A percentile compares a stretch with the other conserved stretches of the same genome.
These are phyloP conservation scores for Drechmeria coniospora DNA, from an alignment of 2,329 filamentous ascomycete species.

Conservation along the genomic window DNA sequence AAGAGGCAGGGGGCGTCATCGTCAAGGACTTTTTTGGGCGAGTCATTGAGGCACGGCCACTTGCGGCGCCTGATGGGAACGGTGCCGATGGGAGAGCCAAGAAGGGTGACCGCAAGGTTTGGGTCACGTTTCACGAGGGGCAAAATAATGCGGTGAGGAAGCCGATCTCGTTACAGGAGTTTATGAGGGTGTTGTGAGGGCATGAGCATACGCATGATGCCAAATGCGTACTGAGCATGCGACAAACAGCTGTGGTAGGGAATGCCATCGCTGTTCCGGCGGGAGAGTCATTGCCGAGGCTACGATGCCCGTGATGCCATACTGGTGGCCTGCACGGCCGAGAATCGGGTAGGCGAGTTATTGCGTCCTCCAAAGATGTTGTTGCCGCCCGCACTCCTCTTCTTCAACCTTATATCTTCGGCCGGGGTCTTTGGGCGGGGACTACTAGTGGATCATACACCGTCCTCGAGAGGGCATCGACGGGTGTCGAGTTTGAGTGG, in stretches of 20 bases:
- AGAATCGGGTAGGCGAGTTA: too few relatives aligned
- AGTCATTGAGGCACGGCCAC: conserved; percentile 33
- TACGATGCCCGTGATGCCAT: too few relatives aligned
- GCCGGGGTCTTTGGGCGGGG: conserved; percentile 34
- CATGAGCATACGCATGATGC: too few relatives aligned
- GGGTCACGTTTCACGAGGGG: conserved; percentile 83
- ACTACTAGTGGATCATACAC: conserved; percentile 39
- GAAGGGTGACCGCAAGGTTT: conserved; percentile 46
- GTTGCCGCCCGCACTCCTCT: too few relatives aligned
- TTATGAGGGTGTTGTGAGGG: conserved; percentile 48
- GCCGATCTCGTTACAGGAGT: conserved; percentile 65
- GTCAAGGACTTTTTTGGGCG: conserved; percentile 82
- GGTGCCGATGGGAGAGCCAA: conserved; percentile 15
- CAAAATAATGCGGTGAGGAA: conserved; percentile 87
- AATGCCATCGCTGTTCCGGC: too few relatives aligned
- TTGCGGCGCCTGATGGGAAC: conserved; percentile 26
- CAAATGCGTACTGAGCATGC: too few relatives aligned
- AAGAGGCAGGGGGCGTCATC: conserved; percentile 18
- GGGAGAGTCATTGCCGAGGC: too few relatives aligned
- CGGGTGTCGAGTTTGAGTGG: conserved; percentile 33
- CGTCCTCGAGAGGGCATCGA: conserved; percentile 29
- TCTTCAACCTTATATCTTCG: too few relatives aligned
- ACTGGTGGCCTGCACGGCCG: too few relatives aligned
- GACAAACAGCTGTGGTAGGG: too few relatives aligned
- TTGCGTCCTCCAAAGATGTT: too few relatives aligned